Evolutionary conservation across 768 basidiomycete genomes (phyloP).

Genomic region (Macrolepiota dolichaula): DNA sequence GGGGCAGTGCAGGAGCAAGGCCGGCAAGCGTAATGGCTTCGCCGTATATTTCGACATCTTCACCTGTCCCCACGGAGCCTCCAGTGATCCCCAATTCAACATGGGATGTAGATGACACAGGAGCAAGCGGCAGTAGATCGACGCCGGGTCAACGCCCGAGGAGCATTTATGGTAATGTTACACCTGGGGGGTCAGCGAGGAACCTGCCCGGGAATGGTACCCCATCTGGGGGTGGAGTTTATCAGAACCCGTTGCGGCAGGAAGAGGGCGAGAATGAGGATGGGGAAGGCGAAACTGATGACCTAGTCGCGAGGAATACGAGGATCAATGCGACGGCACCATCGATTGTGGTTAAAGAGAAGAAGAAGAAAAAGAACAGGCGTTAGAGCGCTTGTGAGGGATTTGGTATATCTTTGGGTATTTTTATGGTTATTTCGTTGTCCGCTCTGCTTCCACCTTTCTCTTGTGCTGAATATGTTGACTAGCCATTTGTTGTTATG

Average conservation of each 20-base stretch:
- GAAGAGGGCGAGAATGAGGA: conserved; percentile 5
- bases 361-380: conserved; percentile 7
- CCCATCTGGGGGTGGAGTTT: conserved; percentile 3
- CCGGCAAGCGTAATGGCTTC: background rate
- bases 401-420: background rate
- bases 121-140: background rate
- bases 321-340: conserved; percentile 12
- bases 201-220: background rate
- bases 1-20: background rate
- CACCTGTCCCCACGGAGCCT: background rate
- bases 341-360: background rate
- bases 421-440: background rate
- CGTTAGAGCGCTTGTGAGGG: background rate
- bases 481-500: background rate
- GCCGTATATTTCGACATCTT: background rate
- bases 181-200: background rate
- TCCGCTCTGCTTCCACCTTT: background rate
- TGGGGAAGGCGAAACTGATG: background rate
- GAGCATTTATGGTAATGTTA: conserved; percentile 4
- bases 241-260: conserved; percentile 10
- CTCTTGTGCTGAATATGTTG: background rate
- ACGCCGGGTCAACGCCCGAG: conserved; percentile 1
- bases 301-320: conserved; percentile 6
- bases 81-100: conserved; percentile 1
- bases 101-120: background rate